Evolutionary conservation across 164 flowering plant species (phyloP), one percentile per base, ranked within the genome.

Genomic region (Umbilicus rupestris): DNA sequence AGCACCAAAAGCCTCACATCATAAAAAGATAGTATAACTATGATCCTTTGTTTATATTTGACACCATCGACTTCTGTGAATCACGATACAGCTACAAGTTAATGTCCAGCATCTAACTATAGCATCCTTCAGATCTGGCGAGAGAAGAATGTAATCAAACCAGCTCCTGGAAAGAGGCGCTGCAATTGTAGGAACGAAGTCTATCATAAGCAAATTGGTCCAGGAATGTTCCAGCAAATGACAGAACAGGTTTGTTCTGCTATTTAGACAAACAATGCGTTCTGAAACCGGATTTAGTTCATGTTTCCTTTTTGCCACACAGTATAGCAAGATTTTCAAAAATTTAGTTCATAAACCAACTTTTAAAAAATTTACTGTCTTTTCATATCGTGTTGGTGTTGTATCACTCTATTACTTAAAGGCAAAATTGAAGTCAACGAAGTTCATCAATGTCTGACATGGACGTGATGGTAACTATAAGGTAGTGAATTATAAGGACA

Each of bases 151-250:
- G 74, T 87, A 37, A 69, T 92, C 70, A 95, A 92, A 79, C 84
- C 97, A 37, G 99, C 99, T 49, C 91, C 99, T 7, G 99, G 99
- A 7, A 92, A 90, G 78, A 86, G 99, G 77, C 78, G 79, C 19
- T 95, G 99, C 74, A 95, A 95, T 70, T 95, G 99, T 71, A 82
- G 99, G 76, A 92, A 95, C 76, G 99, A 95, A 77, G 92, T 95
- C 73, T 88, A 92, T 75, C 99, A 95, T 79, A 84, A 77, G 78
- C 98, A 95, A 82, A 90, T 92, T 71, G 99, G 95, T 67, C 98
- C 97, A 10, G 98, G 97, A 65, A 92, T 95, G 99, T 92, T 85
- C 77, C 99, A 95, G 78, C 99, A 95, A 81, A 87, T 92, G 85
- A 92, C 98, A 88, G 94, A 55, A 28, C 60, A 63, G 65, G 65